Evolutionary conservation across 352 stramenopile species (phyloP), one percentile per base, ranked within the genome.

Genomic region (Globisporangium paddicum): DNA sequence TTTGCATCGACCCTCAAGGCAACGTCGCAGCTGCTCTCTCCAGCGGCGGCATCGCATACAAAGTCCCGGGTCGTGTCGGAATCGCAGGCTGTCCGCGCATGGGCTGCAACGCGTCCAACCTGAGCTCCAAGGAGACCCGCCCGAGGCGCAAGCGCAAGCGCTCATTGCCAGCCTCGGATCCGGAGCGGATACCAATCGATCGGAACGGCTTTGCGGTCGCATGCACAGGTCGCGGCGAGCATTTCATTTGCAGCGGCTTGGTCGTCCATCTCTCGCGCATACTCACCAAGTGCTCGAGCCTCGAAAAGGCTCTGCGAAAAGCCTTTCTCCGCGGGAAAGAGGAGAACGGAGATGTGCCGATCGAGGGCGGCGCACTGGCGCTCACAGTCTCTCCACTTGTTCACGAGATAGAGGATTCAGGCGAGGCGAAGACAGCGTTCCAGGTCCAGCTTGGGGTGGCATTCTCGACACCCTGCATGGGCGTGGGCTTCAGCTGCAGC

Each of bases 391-490:
- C 26, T 19, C 35, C 13, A 35, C 52, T 35, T n/a, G n/a, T n/a
- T 32, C 18, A 19, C 23, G 16, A 10, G 3, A 32, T 61, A n/a
- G 30, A 48, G 6, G n/a, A n/a, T n/a, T 41, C 28, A 16, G 34
- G 13, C 13, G 2, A 6, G 23, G 34, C 26, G 13, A 19, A 35
- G 16, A 34, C 2, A 11, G 4, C 19, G 10, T 35, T 52, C 9
- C 34, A 23, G n/a, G 63, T 86, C 18, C 68, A 87, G n/a, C 50
- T 90, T 3, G 76, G 75, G 18, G 75, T 58, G 18, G 78, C 78
- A 9, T 89, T 89, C 55, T 82, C 81, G 30, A 90, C 81, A 13
- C 73, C 76, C 1, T 79, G 78, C 41, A 90, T 90, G 75, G 81
- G 72, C 16, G 76, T 89, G 5, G 81, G 81, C 3, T 82, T 78